Conservation (phyloP, 148 eudicot genomes). For the Diospyros kaki region DNA sequence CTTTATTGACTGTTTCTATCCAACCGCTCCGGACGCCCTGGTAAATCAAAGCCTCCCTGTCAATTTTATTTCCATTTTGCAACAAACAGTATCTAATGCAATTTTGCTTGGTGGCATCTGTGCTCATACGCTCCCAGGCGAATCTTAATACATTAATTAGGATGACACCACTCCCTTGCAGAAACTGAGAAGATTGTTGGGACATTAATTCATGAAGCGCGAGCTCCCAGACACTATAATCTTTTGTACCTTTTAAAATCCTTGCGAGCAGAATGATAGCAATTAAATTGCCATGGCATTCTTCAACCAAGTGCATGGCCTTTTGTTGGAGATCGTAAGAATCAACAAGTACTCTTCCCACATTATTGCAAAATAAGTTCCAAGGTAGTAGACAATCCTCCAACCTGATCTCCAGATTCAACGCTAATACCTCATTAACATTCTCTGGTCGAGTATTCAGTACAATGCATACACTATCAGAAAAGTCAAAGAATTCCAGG, state of each 20-base stretch:
- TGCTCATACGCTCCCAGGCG: not conserved
- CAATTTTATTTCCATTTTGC: not conserved
- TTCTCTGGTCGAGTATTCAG: not conserved
- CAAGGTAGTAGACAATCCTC: constrained; percentile 11
- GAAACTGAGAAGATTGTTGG: not conserved
- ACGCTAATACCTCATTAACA: not conserved
- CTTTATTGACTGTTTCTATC: not conserved
- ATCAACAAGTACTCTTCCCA: not conserved
- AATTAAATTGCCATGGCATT: not conserved
- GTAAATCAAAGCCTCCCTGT: not conserved
- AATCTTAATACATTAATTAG: constrained; percentile 6
- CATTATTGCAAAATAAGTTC: constrained; percentile 9
- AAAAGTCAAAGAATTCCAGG: not conserved
- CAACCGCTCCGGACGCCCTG: not conserved
- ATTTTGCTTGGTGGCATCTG: not conserved
- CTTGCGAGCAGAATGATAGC: constrained; percentile 6
- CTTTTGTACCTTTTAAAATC: not conserved
- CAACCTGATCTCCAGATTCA: constrained; percentile 15
- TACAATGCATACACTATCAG: not conserved
- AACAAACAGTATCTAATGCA: constrained; percentile 1
- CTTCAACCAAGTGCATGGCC: not conserved
- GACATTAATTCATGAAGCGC: constrained; percentile 2
- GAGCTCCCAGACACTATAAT: not conserved
- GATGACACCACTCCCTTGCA: not conserved
- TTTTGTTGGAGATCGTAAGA: not conserved